These are phyloP conservation scores for Rutstroemia sp. DNA, from an alignment of 2,329 filamentous ascomycete genomes.

Conservation along the genomic window DNA sequence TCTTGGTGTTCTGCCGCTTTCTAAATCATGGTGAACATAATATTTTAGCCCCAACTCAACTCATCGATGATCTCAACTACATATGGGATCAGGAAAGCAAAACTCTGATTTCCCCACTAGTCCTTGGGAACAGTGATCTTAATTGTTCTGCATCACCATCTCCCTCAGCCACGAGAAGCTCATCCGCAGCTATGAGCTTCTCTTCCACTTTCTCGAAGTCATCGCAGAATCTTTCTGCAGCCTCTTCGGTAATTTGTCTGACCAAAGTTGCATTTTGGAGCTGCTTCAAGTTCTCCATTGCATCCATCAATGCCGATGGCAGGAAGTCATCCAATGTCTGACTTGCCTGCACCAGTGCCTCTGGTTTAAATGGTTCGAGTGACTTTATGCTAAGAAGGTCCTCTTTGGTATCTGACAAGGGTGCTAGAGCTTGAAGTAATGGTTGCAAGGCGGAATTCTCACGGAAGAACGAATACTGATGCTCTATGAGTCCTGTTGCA, in stretches of 20 bases:
- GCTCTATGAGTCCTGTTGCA: slow-evolving; percentile 51
- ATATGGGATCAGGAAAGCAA: slow-evolving; percentile 23
- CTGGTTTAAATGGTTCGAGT: slow-evolving; percentile 53
- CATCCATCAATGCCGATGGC: slow-evolving; percentile 88
- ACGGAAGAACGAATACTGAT: slow-evolving; percentile 67
- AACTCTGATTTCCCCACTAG: slow-evolving; percentile 30
- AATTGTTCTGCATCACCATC: slow-evolving; percentile 22
- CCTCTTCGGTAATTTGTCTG: slow-evolving; percentile 71
- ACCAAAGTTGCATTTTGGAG: slow-evolving; percentile 67
- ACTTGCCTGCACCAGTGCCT: slow-evolving; percentile 57
- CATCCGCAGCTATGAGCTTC: slow-evolving; percentile 52
- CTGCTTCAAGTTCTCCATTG: slow-evolving; percentile 69
- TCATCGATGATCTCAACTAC: not conserved
- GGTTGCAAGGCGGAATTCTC: slow-evolving; percentile 64
- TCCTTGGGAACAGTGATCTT: slow-evolving; percentile 28
- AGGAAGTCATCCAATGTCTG: slow-evolving; percentile 83
- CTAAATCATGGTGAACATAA: not conserved
- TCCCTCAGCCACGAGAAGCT: slow-evolving; percentile 31
- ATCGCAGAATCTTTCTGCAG: slow-evolving; percentile 73
- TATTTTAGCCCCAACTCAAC: not conserved
- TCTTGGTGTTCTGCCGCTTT: too few relatives aligned
- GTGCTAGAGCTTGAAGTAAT: slow-evolving; percentile 50
- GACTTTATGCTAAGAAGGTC: slow-evolving; percentile 51
- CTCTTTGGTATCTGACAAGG: slow-evolving; percentile 33
- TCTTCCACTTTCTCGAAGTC: slow-evolving; percentile 71